Evolutionary conservation across 306 rosid species (phyloP).

Genomic region (Pterocarpus macrocarpus): DNA sequence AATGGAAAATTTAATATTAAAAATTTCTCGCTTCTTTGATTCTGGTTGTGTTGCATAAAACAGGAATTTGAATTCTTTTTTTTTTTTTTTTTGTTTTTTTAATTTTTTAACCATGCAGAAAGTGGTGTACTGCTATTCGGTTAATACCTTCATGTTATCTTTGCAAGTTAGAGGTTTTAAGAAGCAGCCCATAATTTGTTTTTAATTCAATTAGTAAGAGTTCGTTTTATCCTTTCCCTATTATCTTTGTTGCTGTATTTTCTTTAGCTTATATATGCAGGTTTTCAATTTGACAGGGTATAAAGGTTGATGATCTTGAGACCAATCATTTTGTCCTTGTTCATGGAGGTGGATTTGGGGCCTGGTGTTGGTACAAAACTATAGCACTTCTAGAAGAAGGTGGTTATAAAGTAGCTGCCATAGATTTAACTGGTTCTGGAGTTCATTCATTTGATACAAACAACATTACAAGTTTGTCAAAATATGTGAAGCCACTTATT

Average conservation of each 20-base stretch:
- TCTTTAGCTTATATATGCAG: constrained; percentile 25
- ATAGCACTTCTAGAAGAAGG: constrained; percentile 93
- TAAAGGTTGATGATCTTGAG: constrained; percentile 86
- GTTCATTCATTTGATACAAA: constrained; percentile 82
- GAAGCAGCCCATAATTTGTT: neutral
- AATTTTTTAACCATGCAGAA: too few relatives aligned
- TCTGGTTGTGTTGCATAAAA: constrained; percentile 24
- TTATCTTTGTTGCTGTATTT: constrained; percentile 27
- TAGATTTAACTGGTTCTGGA: constrained; percentile 96
- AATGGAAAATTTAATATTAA: neutral
- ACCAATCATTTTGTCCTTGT: constrained; percentile 90
- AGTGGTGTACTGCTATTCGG: too few relatives aligned
- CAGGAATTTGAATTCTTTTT: neutral
- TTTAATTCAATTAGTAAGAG: constrained; percentile 12
- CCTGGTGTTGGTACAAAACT: constrained; percentile 99
- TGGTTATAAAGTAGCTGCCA: constrained; percentile 85
- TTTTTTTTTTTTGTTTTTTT: neutral
- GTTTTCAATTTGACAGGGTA: constrained; percentile 62
- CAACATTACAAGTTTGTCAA: constrained; percentile 71
- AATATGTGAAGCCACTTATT: constrained; percentile 89
- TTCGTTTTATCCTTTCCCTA: constrained; percentile 15
- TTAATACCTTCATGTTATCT: neutral
- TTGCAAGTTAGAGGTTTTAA: neutral
- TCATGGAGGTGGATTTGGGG: constrained; percentile 99
- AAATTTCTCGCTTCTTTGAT: constrained; percentile 4